These are phyloP conservation scores for Magnusiomyces paraingens DNA, from an alignment of 1,139 yeast species.

Conservation along the genomic window DNA sequence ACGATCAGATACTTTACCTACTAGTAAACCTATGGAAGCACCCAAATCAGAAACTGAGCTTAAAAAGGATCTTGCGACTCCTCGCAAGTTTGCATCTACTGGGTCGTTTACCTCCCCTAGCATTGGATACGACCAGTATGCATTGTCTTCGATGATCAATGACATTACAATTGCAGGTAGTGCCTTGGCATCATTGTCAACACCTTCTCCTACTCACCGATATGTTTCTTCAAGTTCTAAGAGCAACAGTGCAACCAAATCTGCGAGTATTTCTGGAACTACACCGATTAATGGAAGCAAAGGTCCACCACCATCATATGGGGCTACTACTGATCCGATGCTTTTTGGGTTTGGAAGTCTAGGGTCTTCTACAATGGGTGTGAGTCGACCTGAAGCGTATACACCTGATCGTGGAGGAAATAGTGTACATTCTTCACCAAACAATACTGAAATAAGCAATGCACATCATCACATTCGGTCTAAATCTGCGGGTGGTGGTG, in stretches of 20 bases:
- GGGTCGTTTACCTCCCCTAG: neutral
- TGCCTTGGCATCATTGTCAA: constrained; percentile 12
- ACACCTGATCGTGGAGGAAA: constrained; percentile 70
- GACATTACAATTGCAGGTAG: constrained; percentile 6
- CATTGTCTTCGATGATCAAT: constrained; percentile 1
- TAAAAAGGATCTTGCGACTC: constrained; percentile 1
- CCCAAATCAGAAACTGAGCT: too few species aligned
- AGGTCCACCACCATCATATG: neutral
- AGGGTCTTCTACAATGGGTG: constrained; percentile 32
- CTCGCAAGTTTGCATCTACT: neutral
- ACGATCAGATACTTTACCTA: too few species aligned
- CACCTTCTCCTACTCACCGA: constrained; percentile 41
- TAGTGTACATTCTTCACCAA: neutral
- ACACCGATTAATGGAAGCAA: neutral
- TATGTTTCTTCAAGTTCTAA: constrained; percentile 16
- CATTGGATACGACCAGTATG: constrained; percentile 3
- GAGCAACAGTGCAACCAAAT: neutral
- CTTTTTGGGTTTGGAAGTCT: neutral
- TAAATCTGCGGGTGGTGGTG: neutral
- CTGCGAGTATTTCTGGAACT: neutral
- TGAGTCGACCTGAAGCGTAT: constrained; percentile 60
- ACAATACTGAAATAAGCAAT: neutral
- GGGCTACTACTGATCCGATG: neutral
- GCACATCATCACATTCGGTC: neutral
- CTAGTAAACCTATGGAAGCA: too few species aligned